Evolutionary conservation across 257 asterid genomes (phyloP), one percentile per base, ranked within the genome.

Genomic region (Coffea canephora): DNA sequence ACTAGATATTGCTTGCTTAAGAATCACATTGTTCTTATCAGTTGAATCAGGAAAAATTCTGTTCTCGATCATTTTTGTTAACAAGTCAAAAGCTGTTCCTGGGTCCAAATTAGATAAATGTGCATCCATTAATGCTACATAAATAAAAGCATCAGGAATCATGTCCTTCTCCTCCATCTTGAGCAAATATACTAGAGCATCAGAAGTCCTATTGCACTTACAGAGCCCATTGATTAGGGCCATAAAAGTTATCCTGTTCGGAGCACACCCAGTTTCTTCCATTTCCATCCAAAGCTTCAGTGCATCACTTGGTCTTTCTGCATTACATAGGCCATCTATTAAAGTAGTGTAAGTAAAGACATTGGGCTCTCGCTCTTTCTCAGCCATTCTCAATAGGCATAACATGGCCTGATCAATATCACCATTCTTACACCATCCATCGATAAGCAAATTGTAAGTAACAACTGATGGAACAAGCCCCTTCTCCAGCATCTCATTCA

Each of bases 201-300:
- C 87, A 81, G 87, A 88, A 52, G 91, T 87, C 86, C 86, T 85
- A 77, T 79, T 50, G 78, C 97, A 93, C 86, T 95, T 92, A 89
- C 98, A 95, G 75, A 95, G 97, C 85, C 99, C 99, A 69, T 84
- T 86, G 80, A 93, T 85, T 78, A 95, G 91, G 91, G 96, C 96
- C 97, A 91, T 91, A 82, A 88, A 93, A 80, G 96, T 83, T 80
- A 95, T 86, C 81, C 92, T 90, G 82, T 87, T 95, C 9, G 97
- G 92, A 23, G 50, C 9, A 66, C 94, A 89, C 45, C 92, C 91
- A 27, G 84, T 89, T 27, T 73, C 55, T 84, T 90, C 92, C 98
- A 93, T 93, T 77, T 91, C 89, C 21, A 6, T 79, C 94, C 93
- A 91, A 82, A 91, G 76, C 45, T 69, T 82, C 48, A 88, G 73